Percentiles rank a stretch among this genome's conserved stretches.
Evolutionary conservation across 176 grass and related monocot genomes (phyloP).

Genomic region (sorghum (Sorghum bicolor)): DNA sequence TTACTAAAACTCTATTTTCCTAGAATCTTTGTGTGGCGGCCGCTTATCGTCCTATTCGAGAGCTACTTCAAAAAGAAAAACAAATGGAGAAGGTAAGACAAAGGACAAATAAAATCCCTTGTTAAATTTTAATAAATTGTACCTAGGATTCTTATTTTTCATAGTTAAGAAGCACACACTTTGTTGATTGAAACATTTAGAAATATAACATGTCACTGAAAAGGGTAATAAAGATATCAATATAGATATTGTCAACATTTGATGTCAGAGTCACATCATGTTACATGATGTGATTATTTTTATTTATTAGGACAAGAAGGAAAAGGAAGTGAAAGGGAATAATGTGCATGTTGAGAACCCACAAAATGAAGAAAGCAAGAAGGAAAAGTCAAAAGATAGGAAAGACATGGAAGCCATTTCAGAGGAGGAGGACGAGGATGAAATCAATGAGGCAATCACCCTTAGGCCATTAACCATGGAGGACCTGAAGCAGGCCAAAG

Average conservation of each 20-base stretch:
- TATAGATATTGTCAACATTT: background rate
- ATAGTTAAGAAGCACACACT: background rate
- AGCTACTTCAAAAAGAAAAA: slow-evolving; percentile 72
- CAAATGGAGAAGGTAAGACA: slow-evolving; percentile 52
- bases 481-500: slow-evolving; percentile 80
- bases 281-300: slow-evolving; percentile 1
- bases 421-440: background rate
- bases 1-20: background rate
- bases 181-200: background rate
- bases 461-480: slow-evolving; percentile 85
- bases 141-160: background rate
- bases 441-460: slow-evolving; percentile 14
- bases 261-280: background rate
- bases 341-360: background rate
- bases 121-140: background rate
- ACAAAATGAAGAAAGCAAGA: background rate
- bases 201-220: background rate
- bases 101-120: background rate
- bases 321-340: slow-evolving; percentile 22
- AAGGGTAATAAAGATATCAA: background rate
- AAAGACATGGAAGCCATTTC: background rate
- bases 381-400: background rate
- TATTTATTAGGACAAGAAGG: slow-evolving; percentile 36
- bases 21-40: slow-evolving; percentile 79
- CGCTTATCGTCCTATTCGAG: slow-evolving; percentile 76